Evolutionary conservation across 371 early-diverging fungal genomes (phyloP).

Genomic region (Gilbertella persicaria): DNA sequence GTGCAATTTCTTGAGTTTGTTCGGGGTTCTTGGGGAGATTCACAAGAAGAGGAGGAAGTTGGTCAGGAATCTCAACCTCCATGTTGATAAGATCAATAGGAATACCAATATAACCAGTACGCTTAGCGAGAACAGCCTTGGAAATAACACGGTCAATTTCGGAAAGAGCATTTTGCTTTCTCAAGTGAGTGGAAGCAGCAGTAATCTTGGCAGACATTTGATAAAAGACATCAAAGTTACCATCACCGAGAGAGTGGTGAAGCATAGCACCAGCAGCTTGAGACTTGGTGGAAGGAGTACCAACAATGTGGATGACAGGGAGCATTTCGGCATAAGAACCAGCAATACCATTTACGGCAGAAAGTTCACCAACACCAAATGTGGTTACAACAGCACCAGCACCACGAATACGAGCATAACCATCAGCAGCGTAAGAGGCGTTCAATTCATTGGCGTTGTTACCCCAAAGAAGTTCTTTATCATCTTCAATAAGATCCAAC

Average conservation of each 20-base stretch:
- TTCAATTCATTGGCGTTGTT: constrained; percentile 50
- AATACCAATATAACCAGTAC: constrained; percentile 51
- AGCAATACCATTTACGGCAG: constrained; percentile 53
- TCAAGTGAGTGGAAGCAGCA: constrained; percentile 39
- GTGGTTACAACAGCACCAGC: constrained; percentile 52
- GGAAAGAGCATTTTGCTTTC: constrained; percentile 28
- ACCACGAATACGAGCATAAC: constrained; percentile 49
- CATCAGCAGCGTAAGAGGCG: constrained; percentile 56
- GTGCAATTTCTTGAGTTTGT: constrained; percentile 31
- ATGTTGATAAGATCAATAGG: constrained; percentile 47
- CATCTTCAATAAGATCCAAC: constrained; percentile 41
- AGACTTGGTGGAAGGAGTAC: constrained; percentile 45
- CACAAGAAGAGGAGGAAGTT: constrained; percentile 23
- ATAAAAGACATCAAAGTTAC: constrained; percentile 48
- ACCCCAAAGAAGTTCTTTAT: constrained; percentile 38
- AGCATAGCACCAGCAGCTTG: constrained; percentile 48
- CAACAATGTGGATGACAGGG: constrained; percentile 59
- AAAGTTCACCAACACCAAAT: constrained; percentile 61
- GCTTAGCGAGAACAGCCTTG: constrained; percentile 25
- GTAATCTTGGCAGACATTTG: constrained; percentile 46
- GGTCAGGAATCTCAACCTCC: constrained; percentile 28
- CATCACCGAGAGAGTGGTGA: constrained; percentile 60
- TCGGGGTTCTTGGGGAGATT: constrained; percentile 28
- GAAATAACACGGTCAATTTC: constrained; percentile 48
- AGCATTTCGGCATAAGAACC: constrained; percentile 59